Base-by-base conservation (phyloP, 2,329 filamentous ascomycete genomes). In the Xylariaceae sp. region DNA sequence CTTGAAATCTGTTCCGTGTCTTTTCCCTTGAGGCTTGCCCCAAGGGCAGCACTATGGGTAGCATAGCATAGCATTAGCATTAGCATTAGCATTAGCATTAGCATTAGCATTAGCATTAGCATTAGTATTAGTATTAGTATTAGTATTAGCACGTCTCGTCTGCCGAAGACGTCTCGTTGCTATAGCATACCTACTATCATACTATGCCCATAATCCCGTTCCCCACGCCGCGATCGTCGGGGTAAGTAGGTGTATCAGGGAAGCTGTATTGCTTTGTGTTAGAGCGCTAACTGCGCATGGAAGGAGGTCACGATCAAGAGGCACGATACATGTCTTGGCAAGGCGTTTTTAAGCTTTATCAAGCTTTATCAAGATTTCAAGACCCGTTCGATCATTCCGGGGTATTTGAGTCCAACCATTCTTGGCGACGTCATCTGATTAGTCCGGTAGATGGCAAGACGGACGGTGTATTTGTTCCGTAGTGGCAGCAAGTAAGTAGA, bases 361-460 rank as follows among this genome's bases (percentile, higher is more conserved):
- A 45, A 47, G 42, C 38, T 42, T 40, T 38, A 42, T 43, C 36
- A 36, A 40, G 31, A 31, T 36, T 26, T 38, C 26, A 34, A 33
- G n/a, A n/a, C n/a, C n/a, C n/a, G n/a, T n/a, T n/a, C 11, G 21
- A 24, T 37, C 18, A 29, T 26, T 9, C 37, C 21, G 34, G 42
- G 30, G 28, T 40, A 18, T 28, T 16, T 33, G 23, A 34, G 13
- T 29, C 28, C 23, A 36, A 40, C 19, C 6, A n/a, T 34, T 26
- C 45, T 47, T 47, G 45, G 45, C 45, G 32, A 2, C 9, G 15
- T 19, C 3, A 38, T 38, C 9, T 45, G 45, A 45, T 45, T 45
- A 45, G 42, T 29, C 39, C 42, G 45, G 42, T 36, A 41, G 38
- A 39, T 37, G 31, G 13, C n/a, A 13, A 39, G 8, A 12, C 38